These are phyloP conservation scores for Volvariella surrecta DNA, from an alignment of 1,284 basidiomycete species.

Conservation along the genomic window DNA sequence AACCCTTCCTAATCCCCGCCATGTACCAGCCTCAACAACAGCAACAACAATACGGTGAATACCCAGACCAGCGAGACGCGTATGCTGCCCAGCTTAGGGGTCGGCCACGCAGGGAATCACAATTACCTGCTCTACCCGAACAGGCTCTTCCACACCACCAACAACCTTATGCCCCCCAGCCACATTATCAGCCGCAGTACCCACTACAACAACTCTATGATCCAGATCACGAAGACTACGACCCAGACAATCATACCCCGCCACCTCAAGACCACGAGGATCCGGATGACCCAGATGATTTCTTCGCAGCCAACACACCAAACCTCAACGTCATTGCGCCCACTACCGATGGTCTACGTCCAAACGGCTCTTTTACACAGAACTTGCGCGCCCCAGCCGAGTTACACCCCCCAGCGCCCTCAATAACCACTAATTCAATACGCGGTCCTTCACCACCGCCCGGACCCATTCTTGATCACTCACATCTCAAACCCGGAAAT, in stretches of 20 bases:
- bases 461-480: slow-evolving; percentile 79
- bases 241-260: slow-evolving; percentile 13
- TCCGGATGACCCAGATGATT: slow-evolving; percentile 32
- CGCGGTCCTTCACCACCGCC: slow-evolving; percentile 45
- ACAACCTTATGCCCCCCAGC: not conserved
- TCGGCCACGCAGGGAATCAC: not conserved
- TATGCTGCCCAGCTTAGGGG: no score
- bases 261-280: slow-evolving; percentile 18
- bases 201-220: slow-evolving; percentile 6
- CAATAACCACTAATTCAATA: slow-evolving; percentile 33
- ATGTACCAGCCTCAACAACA: not conserved
- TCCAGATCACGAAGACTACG: slow-evolving; percentile 17
- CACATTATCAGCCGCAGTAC: slow-evolving; percentile 5
- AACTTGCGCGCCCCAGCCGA: slow-evolving; percentile 13
- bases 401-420: slow-evolving; percentile 15
- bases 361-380: not conserved
- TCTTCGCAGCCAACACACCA: slow-evolving; percentile 21
- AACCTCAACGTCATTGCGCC: not conserved
- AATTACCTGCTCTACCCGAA: not conserved
- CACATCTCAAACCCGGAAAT: slow-evolving; percentile 89
- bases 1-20: not conserved
- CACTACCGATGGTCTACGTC: slow-evolving; percentile 9
- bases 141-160: not conserved
- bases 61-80: not conserved
- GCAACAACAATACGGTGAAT: not conserved